Evolutionary conservation across 2,329 filamentous ascomycete species (phyloP), one percentile per base, ranked within the genome.

Genomic region (Hortaea werneckii): DNA sequence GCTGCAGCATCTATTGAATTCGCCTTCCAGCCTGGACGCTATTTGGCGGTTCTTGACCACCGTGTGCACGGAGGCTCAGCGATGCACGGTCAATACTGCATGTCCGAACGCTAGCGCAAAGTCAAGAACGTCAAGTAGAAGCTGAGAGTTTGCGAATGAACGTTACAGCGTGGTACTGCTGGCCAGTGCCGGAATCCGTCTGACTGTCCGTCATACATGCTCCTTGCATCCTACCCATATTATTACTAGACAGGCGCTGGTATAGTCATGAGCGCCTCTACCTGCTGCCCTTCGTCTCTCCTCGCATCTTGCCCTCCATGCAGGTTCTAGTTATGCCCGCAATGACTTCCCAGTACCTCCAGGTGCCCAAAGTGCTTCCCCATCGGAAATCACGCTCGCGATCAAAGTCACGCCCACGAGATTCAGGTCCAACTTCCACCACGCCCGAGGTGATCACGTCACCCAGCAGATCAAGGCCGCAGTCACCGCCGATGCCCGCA

Each of bases 321-420:
- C 39, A 39, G 29, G 39, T 47, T 37, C 10, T 44, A 42, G 30
- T 37, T 26, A 58, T 58, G 57, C 50, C 56, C 13, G 41, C 43
- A 26, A 48, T 51, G 37, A 54, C 46, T 43, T 54, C 58, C 13
- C 58, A 61, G 48, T 64, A 59, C 46, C 58, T 65, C n/a, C 61
- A 65, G 51, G 63, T 65, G 34, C 63, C 63, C 40, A 65, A 63
- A 50, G 49, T 54, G 29, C 50, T 62, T 8, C 58, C 59, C 27
- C 57, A 57, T 41, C 56, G 61, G 32, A 60, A 58, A 42, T 54
- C 57, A 11, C 58, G 61, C 29, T 63, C 62, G 10, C 54, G 58
- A 29, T 63, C 61, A 30, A 50, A 54, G 29, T 59, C 60, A 40
- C 49, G 59, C 35, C 49, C 54, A 9, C 48, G 50, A 6, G 51